Percentiles rank a stretch among this genome's conserved stretches.
Evolutionary conservation across 129 eudicot genomes (phyloP).

Genomic region (Escallonia herrerae): DNA sequence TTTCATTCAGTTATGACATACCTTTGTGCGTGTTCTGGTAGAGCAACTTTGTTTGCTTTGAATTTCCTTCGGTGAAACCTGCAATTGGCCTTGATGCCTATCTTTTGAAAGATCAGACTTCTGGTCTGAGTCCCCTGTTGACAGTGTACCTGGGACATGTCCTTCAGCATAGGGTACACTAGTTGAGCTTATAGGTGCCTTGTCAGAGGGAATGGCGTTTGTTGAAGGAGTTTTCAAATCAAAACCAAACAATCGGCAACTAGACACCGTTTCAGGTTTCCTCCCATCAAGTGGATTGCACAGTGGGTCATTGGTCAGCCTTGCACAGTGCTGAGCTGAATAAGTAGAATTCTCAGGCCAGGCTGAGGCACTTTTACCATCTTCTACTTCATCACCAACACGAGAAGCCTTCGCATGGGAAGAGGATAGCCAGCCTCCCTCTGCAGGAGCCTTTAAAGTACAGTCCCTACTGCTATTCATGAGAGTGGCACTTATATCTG

Average conservation of each 20-base stretch:
- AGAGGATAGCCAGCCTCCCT: conserved; percentile 35
- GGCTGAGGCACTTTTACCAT: not conserved
- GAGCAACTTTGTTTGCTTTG: conserved; percentile 62
- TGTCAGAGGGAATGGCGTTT: conserved; percentile 16
- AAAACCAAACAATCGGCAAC: conserved; percentile 76
- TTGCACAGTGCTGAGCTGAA: not conserved
- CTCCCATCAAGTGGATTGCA: conserved; percentile 22
- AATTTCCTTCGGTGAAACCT: conserved; percentile 52
- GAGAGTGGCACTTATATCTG: conserved; percentile 20
- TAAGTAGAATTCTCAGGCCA: not conserved
- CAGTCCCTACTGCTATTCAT: conserved; percentile 13
- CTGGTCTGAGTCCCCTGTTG: conserved; percentile 38
- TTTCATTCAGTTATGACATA: conserved; percentile 5
- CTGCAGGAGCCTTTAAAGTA: conserved; percentile 23
- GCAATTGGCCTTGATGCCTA: conserved; percentile 32
- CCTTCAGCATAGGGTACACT: conserved; percentile 24
- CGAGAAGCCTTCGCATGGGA: conserved; percentile 34
- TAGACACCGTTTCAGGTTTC: conserved; percentile 32
- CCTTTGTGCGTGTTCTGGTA: conserved; percentile 88
- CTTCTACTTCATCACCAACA: conserved; percentile 12
- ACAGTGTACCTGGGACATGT: conserved; percentile 26
- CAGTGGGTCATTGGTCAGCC: conserved; percentile 5
- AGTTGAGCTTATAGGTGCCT: conserved; percentile 18
- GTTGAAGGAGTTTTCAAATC: conserved; percentile 41
- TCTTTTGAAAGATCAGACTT: conserved; percentile 58